Evolutionary conservation across 352 stramenopile species (phyloP).

Genomic region (Globisporangium sylvaticum): DNA sequence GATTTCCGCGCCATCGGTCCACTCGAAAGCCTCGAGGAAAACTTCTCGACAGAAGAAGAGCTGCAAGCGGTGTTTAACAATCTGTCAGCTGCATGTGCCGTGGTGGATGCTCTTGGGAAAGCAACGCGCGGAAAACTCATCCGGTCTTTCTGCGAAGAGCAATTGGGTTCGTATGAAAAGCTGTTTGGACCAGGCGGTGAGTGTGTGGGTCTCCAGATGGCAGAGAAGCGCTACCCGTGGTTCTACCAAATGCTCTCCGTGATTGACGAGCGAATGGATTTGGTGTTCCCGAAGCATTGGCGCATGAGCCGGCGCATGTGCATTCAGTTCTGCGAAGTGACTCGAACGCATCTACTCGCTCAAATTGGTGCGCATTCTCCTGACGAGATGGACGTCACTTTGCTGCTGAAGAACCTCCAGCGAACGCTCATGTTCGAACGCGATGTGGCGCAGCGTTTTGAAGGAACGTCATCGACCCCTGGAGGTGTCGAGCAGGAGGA

Average conservation of each 20-base stretch:
- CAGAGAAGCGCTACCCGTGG: constrained; percentile 74
- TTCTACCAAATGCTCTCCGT: constrained; percentile 70
- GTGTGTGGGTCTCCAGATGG: constrained; percentile 46
- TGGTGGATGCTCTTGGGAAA: constrained; percentile 70
- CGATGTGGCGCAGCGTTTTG: constrained; percentile 64
- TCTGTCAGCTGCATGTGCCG: constrained; percentile 53
- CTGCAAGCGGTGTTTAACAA: constrained; percentile 66
- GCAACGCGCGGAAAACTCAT: constrained; percentile 68
- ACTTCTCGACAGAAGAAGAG: constrained; percentile 65
- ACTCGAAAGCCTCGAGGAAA: constrained; percentile 69
- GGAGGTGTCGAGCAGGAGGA: constrained; percentile 49
- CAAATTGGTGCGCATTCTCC: constrained; percentile 63
- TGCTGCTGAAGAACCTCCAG: constrained; percentile 68
- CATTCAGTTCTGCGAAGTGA: constrained; percentile 90
- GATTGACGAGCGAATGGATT: constrained; percentile 85
- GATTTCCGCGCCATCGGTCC: constrained; percentile 87
- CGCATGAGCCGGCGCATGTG: constrained; percentile 92
- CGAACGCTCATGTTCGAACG: constrained; percentile 78
- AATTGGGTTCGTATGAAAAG: constrained; percentile 59
- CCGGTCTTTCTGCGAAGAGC: constrained; percentile 64
- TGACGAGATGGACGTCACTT: constrained; percentile 73
- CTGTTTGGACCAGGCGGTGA: constrained; percentile 60
- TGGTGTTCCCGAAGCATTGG: constrained; percentile 96
- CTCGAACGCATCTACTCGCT: constrained; percentile 62
- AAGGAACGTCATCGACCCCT: constrained; percentile 29